These are phyloP conservation scores for Pseudogymnoascus sp. DNA, from an alignment of 2,329 filamentous ascomycete species.

Conservation along the genomic window DNA sequence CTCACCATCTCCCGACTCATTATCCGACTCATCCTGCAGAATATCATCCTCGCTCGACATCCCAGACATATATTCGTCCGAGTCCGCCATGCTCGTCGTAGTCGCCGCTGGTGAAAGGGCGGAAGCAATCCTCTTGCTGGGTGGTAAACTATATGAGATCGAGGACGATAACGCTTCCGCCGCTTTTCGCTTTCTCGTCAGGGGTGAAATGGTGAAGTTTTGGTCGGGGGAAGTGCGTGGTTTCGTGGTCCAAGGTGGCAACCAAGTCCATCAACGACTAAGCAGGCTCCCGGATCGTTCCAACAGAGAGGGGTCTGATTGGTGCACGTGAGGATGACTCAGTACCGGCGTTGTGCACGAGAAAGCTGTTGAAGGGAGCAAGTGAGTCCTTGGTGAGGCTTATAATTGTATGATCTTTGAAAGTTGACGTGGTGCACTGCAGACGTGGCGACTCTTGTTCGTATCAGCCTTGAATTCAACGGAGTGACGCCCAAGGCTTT, in stretches of 20 bases:
- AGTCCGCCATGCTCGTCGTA: slow-evolving; percentile 70
- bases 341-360: not conserved
- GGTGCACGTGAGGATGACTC: slow-evolving; percentile 9
- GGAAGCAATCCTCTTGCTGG: slow-evolving; percentile 31
- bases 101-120: slow-evolving; percentile 45
- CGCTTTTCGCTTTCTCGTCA: slow-evolving; percentile 46
- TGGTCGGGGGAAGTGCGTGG: not conserved
- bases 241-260: not conserved
- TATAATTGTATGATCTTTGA: not conserved
- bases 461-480: slow-evolving; percentile 3
- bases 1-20: slow-evolving; percentile 39
- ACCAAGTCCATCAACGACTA: slow-evolving; percentile 3
- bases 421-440: not conserved
- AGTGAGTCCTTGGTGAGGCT: not conserved
- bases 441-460: not conserved
- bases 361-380: not conserved
- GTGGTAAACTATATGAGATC: slow-evolving; percentile 29
- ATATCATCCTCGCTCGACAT: slow-evolving; percentile 70
- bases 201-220: slow-evolving; percentile 43
- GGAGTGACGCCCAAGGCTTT: slow-evolving; percentile 8
- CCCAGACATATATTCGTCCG: slow-evolving; percentile 85
- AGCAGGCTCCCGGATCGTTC: not conserved
- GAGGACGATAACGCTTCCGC: slow-evolving; percentile 34
- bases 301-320: slow-evolving; percentile 1
- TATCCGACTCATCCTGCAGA: slow-evolving; percentile 70